Base-by-base conservation (phyloP, 192 early-diverging fungal species). In the Dissophora globulifera region DNA sequence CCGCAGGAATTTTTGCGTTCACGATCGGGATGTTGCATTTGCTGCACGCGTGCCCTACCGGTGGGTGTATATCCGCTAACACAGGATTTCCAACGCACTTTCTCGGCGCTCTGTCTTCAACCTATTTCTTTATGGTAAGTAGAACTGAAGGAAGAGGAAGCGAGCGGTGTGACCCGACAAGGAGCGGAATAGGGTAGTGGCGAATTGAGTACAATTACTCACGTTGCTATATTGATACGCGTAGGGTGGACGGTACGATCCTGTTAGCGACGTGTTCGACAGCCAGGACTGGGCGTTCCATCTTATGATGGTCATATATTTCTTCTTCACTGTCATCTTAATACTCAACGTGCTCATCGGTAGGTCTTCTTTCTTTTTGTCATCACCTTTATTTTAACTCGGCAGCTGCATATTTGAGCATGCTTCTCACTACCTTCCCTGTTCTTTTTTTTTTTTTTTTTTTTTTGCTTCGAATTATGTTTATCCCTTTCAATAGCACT, bases 291-390 rank as follows among this genome's bases (percentile, higher is more conserved):
- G 10, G 2, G 56, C 38, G 0, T 60, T 69, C 30, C 67, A 53
- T 25, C 3, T 60, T 3, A 60, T 60, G 57, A 60, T 69, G 67
- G 23, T 45, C 19, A 20, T 69, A 1, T 69, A 41, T 31, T 60
- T 69, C 25, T 60, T 60, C 29, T 51, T 69, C 56, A 60, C 58
- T 40, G 40, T 52, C 6, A 60, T 69, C 29, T 42, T 69, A 15
- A 60, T 69, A 50, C 48, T 69, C 29, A 69, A 69, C 50, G 50
- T 69, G 22, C 49, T 69, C 3, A 69, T 69, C 25, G 62, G 62
- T 65, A 47, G 50, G 59, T n/a, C n/a, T n/a, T n/a, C n/a, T n/a
- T n/a, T n/a, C n/a, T n/a, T n/a, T n/a, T n/a, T n/a, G n/a, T n/a
- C n/a, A n/a, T n/a, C n/a, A n/a, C n/a, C n/a, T n/a, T n/a, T n/a